Percentiles rank a stretch among this genome's conserved stretches.
phyloP scores from a whole-genome alignment of 192 early-diverging fungal species.

The Jimgerdemannia lactiflua region DNA sequence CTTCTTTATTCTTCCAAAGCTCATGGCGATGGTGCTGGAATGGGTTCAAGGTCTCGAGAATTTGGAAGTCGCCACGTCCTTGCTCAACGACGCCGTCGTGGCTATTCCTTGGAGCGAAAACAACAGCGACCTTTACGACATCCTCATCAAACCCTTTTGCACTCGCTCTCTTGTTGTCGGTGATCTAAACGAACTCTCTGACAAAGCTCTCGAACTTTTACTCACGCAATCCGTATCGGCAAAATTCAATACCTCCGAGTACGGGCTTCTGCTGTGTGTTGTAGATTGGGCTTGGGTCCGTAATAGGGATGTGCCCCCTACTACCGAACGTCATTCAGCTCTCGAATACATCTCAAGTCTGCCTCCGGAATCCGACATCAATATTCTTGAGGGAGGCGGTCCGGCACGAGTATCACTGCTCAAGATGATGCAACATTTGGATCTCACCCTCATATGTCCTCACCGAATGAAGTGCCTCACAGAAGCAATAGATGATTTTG shows the following conservation, averaged over 20 bases:
- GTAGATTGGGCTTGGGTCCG: background rate
- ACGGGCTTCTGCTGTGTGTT: background rate
- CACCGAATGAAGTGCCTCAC: background rate
- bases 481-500: background rate
- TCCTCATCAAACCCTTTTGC: background rate
- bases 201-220: background rate
- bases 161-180: background rate
- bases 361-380: background rate
- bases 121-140: background rate
- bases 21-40: background rate
- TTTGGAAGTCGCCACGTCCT: background rate
- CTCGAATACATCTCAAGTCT: background rate
- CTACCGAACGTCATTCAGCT: background rate
- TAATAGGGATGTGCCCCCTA: no score
- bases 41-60: background rate
- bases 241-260: background rate
- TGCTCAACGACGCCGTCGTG: background rate
- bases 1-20: background rate
- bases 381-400: background rate
- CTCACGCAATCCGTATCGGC: background rate
- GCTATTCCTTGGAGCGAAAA: background rate
- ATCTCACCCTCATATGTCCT: background rate
- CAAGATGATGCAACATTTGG: background rate
- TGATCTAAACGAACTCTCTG: background rate
- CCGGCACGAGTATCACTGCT: background rate